Evolutionary conservation across 306 rosid genomes (phyloP).

Genomic region (Crotalaria pallida): DNA sequence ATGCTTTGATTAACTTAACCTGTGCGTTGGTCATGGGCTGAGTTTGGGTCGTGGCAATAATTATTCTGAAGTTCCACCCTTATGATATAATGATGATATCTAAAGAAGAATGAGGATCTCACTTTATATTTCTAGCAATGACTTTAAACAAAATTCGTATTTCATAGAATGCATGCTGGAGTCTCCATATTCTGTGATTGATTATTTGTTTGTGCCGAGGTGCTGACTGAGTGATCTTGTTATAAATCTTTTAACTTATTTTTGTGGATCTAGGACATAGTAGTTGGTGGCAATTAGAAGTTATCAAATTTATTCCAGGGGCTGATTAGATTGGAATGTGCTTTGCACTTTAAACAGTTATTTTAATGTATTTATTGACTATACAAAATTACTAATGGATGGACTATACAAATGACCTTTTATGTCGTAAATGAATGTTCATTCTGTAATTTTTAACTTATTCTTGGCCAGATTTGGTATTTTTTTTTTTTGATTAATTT

Average conservation of each 20-base stretch:
- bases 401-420: background rate
- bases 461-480: background rate
- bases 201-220: background rate
- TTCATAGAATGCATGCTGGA: background rate
- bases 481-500: background rate
- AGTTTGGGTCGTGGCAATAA: no score
- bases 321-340: background rate
- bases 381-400: background rate
- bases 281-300: background rate
- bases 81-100: background rate
- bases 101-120: background rate
- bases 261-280: background rate
- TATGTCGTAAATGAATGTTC: background rate
- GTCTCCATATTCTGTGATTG: background rate
- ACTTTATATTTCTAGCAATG: background rate
- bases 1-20: no score
- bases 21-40: no score
- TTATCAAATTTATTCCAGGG: background rate
- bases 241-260: background rate
- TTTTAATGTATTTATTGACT: background rate
- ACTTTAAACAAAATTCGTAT: background rate
- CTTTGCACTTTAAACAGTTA: background rate
- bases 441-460: background rate
- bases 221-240: background rate
- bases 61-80: background rate